Percentiles rank a stretch among this genome's conserved stretches.
These are phyloP conservation scores for Nitzschia putrida DNA, from an alignment of 108 stramenopile genomes.

Conservation along the genomic window DNA sequence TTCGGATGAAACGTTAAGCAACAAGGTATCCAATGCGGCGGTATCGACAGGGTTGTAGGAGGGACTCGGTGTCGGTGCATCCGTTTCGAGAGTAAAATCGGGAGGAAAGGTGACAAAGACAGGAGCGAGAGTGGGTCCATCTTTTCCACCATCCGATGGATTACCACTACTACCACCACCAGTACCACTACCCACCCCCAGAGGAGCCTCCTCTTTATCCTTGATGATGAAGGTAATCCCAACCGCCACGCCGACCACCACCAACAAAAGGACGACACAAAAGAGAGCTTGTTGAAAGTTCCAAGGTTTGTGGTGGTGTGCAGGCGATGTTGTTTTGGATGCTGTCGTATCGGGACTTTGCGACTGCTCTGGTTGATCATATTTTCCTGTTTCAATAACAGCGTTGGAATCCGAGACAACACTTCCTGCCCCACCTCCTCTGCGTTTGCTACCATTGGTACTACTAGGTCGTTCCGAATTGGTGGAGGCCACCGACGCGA, in stretches of 20 bases:
- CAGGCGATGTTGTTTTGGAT: not conserved
- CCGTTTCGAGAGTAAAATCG: not conserved
- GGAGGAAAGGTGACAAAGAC: slow-evolving; percentile 8
- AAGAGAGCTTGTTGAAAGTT: not conserved
- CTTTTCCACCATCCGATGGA: not conserved
- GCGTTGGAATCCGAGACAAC: slow-evolving; percentile 14
- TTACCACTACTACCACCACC: not conserved
- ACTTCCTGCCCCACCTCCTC: not conserved
- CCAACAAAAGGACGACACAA: not conserved
- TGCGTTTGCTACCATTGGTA: not conserved
- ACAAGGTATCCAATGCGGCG: slow-evolving; percentile 3
- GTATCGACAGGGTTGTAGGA: not conserved
- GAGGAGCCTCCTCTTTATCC: too few relatives aligned
- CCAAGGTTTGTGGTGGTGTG: not conserved
- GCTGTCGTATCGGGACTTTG: not conserved
- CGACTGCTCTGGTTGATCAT: not conserved
- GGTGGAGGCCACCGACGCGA: not conserved
- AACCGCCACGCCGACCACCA: not conserved
- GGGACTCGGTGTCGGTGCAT: not conserved
- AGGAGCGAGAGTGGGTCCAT: not conserved
- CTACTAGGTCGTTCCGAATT: not conserved
- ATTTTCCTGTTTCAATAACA: slow-evolving; percentile 6
- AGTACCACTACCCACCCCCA: not conserved
- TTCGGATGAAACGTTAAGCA: slow-evolving; percentile 7
- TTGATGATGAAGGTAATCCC: slow-evolving; percentile 11